Evolutionary conservation across 2,329 filamentous ascomycete genomes (phyloP).

Genomic region (Exophiala aquamarina): DNA sequence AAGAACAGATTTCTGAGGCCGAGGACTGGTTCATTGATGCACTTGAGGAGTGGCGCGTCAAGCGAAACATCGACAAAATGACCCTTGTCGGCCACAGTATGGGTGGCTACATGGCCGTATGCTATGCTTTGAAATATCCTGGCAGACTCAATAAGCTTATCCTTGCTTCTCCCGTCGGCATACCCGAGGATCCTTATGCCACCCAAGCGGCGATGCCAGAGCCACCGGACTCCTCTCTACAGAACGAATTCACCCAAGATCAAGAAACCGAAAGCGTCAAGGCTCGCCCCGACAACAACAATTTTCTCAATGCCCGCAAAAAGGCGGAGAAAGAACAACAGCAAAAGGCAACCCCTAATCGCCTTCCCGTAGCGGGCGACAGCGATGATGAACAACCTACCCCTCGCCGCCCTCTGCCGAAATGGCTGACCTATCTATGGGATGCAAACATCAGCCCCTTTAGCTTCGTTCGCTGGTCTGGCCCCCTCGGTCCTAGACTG

Average conservation of each 20-base stretch:
- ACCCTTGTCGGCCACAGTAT: constrained; percentile 91
- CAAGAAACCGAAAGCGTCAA: constrained; percentile 51
- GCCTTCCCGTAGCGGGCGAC: constrained; percentile 16
- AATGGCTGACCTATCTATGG: constrained; percentile 93
- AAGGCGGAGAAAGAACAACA: constrained; percentile 36
- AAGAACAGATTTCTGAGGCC: constrained; percentile 80
- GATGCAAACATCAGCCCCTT: constrained; percentile 97
- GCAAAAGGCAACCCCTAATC: constrained; percentile 19
- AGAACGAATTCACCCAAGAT: constrained; percentile 77
- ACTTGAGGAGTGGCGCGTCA: constrained; percentile 90
- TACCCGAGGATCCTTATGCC: constrained; percentile 92
- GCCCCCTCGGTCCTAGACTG: constrained; percentile 84
- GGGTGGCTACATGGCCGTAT: constrained; percentile 91
- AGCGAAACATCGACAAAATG: constrained; percentile 86
- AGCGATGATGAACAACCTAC: constrained; percentile 41
- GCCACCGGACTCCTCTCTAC: constrained; percentile 68
- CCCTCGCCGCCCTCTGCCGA: constrained; percentile 65
- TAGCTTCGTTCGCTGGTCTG: constrained; percentile 81
- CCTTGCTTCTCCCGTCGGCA: constrained; percentile 87
- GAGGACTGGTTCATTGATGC: constrained; percentile 96
- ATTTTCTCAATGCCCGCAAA: constrained; percentile 52
- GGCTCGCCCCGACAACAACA: constrained; percentile 48
- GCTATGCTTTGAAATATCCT: constrained; percentile 95
- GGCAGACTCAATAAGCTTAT: constrained; percentile 94
- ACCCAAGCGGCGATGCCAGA: constrained; percentile 78